Conservation (phyloP, 306 rosid genomes). For the Chamaecrista fasciculata region DNA sequence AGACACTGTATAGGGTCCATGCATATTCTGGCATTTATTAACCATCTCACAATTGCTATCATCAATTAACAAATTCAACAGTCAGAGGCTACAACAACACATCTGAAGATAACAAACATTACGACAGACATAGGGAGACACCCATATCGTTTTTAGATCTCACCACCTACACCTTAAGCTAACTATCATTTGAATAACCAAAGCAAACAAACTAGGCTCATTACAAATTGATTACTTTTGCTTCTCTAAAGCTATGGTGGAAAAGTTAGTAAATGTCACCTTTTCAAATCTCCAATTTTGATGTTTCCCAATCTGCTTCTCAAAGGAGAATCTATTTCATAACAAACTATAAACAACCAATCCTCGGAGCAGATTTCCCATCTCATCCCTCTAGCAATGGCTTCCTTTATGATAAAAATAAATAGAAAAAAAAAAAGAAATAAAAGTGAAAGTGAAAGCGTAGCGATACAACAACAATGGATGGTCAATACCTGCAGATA, state of each 20-base stretch:
- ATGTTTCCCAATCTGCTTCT: slow-evolving; percentile 36
- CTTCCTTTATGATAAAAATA: slow-evolving; percentile 49
- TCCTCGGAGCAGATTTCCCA: slow-evolving; percentile 37
- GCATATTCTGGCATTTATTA: slow-evolving; percentile 78
- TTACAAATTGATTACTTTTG: slow-evolving; percentile 34
- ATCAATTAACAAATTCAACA: slow-evolving; percentile 70
- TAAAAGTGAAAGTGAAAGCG: slow-evolving; percentile 40
- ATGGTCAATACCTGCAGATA: slow-evolving; percentile 36
- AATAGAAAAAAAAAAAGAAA: slow-evolving; percentile 52
- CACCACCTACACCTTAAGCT: slow-evolving; percentile 53
- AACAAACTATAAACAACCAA: slow-evolving; percentile 17
- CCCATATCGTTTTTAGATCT: slow-evolving; percentile 37
- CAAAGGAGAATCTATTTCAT: slow-evolving; percentile 26
- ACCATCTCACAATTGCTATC: slow-evolving; percentile 71
- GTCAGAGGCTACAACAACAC: slow-evolving; percentile 64
- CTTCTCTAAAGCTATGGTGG: slow-evolving; percentile 43
- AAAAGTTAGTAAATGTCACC: slow-evolving; percentile 40
- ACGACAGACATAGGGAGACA: slow-evolving; percentile 27
- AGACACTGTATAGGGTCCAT: slow-evolving; percentile 44
- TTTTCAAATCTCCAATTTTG: slow-evolving; percentile 23
- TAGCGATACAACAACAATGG: slow-evolving; percentile 50
- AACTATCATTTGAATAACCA: slow-evolving; percentile 66
- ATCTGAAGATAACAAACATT: slow-evolving; percentile 41
- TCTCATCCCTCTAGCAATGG: slow-evolving; percentile 34
- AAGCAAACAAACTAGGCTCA: slow-evolving; percentile 44